Conservation (phyloP, 257 asterid species). For the Solanum sitiens region DNA sequence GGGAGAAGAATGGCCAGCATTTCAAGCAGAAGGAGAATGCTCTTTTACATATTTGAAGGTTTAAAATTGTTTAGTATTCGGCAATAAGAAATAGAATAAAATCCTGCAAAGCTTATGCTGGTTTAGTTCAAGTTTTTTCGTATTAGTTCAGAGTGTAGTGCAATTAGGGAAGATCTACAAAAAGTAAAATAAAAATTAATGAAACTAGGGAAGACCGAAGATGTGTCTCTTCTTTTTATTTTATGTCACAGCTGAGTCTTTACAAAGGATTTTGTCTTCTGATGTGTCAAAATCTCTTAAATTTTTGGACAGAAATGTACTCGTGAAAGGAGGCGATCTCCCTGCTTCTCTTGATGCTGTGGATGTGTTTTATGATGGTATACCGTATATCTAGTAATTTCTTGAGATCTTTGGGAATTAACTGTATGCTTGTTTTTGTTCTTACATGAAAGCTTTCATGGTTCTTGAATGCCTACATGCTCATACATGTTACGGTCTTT, state of each 20-base stretch:
- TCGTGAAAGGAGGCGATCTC: conserved; percentile 96
- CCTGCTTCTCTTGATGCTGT: conserved; percentile 72
- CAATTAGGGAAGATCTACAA: background rate
- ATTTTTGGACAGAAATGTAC: conserved; percentile 53
- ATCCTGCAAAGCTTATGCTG: background rate
- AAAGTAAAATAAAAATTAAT: background rate
- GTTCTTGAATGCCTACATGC: background rate
- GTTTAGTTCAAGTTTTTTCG: background rate
- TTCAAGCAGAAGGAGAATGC: background rate
- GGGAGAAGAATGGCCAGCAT: background rate
- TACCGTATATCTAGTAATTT: conserved; percentile 29
- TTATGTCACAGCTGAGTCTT: background rate
- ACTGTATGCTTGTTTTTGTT: background rate
- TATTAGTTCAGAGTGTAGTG: background rate
- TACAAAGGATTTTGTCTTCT: background rate
- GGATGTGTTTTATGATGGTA: conserved; percentile 94
- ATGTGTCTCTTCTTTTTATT: background rate
- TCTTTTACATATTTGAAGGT: background rate
- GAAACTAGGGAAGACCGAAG: background rate
- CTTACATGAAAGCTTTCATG: background rate
- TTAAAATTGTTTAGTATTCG: background rate
- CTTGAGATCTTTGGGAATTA: background rate
- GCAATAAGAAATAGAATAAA: background rate
- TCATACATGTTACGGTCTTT: background rate
- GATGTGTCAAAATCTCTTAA: background rate